Base-by-base conservation (phyloP, 2,329 filamentous ascomycete genomes). In the Nemania sp. region DNA sequence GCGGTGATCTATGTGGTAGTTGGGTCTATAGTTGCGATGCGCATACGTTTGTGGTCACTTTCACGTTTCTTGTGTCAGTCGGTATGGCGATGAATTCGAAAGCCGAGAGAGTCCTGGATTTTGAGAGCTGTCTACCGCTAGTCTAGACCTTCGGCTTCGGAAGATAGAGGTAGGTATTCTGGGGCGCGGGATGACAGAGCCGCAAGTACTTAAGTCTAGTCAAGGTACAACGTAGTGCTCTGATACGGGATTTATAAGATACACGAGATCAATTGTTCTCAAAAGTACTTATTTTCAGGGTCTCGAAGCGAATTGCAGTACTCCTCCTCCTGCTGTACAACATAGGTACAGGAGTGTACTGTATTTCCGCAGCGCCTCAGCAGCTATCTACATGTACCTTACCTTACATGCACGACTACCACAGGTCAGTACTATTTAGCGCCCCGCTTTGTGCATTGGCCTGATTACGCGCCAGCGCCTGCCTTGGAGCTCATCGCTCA, bases 381-480 rank as follows among this genome's bases (percentile, higher is more conserved):
- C 3, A 41, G 29, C 35, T 41, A 10, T 11, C 35, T 41, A n/a
- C n/a, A n/a, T n/a, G n/a, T n/a, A n/a, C n/a, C n/a, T n/a, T n/a
- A 13, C 35, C 35, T 13, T 15, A 13, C 35, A 41, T 41, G 5
- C 13, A 41, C 13, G 11, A 3, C 7, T 15, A 10, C 13, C 5
- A 35, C 32, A 5, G 11, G 32, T 35, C n/a, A n/a, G n/a, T 5
- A 15, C n/a, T 22, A 26, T 41, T 49, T 62, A 64, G 69, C 52
- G 65, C 62, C 67, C 63, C 67, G 61, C 35, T 61, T 70, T 41
- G 10, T 73, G 73, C 71, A 76, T 76, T 69, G 68, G 70, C 70
- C 73, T 74, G 75, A 77, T 77, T 77, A 77, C 74, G 74, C 70
- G 74, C 74, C 75, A 74, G 72, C 66, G 68, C 64, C 72, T 71